Evolutionary conservation across 371 early-diverging fungal species (phyloP).

Genomic region (Rhizopus arrhizus): DNA sequence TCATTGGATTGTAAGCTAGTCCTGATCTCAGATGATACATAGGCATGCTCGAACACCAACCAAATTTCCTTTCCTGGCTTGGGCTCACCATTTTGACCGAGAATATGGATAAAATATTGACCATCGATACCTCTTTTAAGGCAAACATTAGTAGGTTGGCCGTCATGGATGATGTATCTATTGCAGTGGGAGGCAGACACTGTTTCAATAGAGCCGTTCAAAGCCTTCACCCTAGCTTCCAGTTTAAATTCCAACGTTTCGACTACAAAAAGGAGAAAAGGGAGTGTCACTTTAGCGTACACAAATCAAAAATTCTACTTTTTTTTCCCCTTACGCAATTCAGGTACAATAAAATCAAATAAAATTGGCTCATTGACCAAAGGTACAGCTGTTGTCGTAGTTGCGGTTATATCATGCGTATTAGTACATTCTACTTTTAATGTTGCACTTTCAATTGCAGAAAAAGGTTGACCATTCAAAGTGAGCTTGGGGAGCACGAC

Average conservation of each 20-base stretch:
- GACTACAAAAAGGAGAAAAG: neutral
- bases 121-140: constrained; percentile 5
- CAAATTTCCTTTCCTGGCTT: constrained; percentile 34
- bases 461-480: constrained; percentile 31
- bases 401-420: constrained; percentile 29
- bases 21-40: constrained; percentile 7
- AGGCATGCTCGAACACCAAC: constrained; percentile 36
- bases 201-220: constrained; percentile 1
- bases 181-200: neutral
- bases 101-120: constrained; percentile 39
- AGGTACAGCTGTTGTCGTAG: constrained; percentile 16
- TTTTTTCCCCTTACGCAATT: constrained; percentile 26
- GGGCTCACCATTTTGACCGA: constrained; percentile 61
- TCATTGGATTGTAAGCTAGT: constrained; percentile 38
- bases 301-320: no score
- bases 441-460: constrained; percentile 42
- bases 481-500: constrained; percentile 42
- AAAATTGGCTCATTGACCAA: constrained; percentile 21
- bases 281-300: neutral
- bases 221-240: constrained; percentile 36
- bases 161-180: neutral
- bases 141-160: constrained; percentile 9
- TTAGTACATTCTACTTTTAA: constrained; percentile 36
- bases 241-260: constrained; percentile 28
- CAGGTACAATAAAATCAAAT: constrained; percentile 42